Base-by-base conservation (phyloP, 1,284 basidiomycete genomes). In the Puccinia triticina region DNA sequence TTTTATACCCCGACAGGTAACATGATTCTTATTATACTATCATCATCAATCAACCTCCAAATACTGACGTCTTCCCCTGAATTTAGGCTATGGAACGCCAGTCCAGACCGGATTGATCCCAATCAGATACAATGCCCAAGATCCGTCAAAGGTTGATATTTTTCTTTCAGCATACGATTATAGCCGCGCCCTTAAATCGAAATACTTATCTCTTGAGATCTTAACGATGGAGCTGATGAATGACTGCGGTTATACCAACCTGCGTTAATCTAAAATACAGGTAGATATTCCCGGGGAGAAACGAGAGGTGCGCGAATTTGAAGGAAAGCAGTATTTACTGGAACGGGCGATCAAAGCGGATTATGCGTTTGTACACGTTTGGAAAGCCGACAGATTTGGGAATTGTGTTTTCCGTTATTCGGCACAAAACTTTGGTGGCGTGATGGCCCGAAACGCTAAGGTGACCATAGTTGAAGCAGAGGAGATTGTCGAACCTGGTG, bases 381-480 rank as follows among this genome's bases (percentile, higher is more conserved):
- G 95, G 95, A 98, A 97, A 88, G 96, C 92, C 18, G 96, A 98
- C 86, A 94, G 95, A 87, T 86, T 87, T 69, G 88, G 88, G 29
- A 88, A 88, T 84, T 87, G 87, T 77, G 83, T 87, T 3, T 88
- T 88, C 86, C 84, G 87, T 84, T 96, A 94, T 87, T 91, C 94
- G 10, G 92, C 94, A 61, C 92, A 95, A 86, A 96, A 97, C 87
- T 98, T 96, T 88, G 92, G 90, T 84, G 90, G 91, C 1, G 91
- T 92, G 21, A 95, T 96, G 91, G 95, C 93, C 4, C 92, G 92
- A 86, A 94, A 94, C 81, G 94, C 95, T 18, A 94, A 92, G 85
- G 85, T 95, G 77, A 95, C 95, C 16, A 94, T 98, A 83, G 93
- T 97, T 72, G 95, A 97, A 90, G 95, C 95, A 5, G 95, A 98